Base-by-base conservation (phyloP, 768 basidiomycete species). In the Boletus fagicola region DNA sequence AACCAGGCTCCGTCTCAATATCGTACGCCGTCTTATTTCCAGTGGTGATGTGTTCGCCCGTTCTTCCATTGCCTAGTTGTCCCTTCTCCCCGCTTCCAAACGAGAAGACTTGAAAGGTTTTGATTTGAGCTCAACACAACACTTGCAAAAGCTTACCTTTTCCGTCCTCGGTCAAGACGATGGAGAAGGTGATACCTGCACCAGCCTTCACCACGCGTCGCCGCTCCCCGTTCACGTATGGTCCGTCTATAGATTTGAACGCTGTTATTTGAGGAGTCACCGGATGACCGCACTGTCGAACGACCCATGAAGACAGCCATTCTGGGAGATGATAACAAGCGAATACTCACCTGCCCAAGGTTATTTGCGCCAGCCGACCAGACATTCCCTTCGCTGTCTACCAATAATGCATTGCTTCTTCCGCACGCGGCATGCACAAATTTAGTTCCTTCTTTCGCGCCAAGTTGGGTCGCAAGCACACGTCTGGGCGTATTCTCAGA, bases 21-120 rank as follows among this genome's bases (percentile, higher is more conserved):
- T 96, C 94, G 65, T 82, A 96, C 12, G 83, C 85, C 0, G 86
- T 84, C 73, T 93, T 93, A 64, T 92, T 92, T 20, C 89, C 90
- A 1, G 89, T 88, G 10, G 87, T 83, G 56, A 96, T 91, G 36
- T 92, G 83, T 72, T 96, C 94, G n/a, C 95, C 93, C 0, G 93
- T 95, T 61, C 84, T 84, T 18, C 95, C 96, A 69, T 93, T 95
- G 0, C 94, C 96, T 0, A 98, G 78, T 62, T 97, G 95, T 1
- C 96, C 96, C 57, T 92, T 86, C 72, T 97, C 94, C 22, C 86
- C 92, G 50, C 91, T 94, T 35, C 96, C 96, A 61, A 94, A 88
- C 1, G 92, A 81, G 65, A 88, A 98, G 3, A 96, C 92, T 90
- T 59, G 63, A 49, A 49, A 24, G 28, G 40, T 59, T 26, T 51